These are phyloP conservation scores for Trichoderma harzianum DNA, from an alignment of 2,329 filamentous ascomycete species.

Conservation along the genomic window DNA sequence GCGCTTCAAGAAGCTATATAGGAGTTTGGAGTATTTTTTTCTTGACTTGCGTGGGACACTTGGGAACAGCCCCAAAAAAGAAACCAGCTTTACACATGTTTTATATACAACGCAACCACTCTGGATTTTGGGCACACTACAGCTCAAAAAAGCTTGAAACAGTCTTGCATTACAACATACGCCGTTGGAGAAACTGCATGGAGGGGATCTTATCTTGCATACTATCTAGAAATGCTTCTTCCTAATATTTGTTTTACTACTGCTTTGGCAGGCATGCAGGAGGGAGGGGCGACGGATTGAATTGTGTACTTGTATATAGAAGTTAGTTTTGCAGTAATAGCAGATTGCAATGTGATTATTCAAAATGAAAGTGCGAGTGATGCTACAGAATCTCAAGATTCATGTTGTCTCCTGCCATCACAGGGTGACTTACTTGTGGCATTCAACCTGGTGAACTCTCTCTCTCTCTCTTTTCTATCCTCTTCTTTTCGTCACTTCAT, in stretches of 20 bases:
- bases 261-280: slow-evolving; percentile 8
- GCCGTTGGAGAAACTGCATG: neutral
- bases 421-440: neutral
- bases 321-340: slow-evolving; percentile 3
- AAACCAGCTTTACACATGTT: neutral
- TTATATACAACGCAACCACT: neutral
- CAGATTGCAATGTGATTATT: neutral
- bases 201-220: neutral
- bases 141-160: neutral
- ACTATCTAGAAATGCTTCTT: slow-evolving; percentile 17
- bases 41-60: neutral
- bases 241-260: slow-evolving; percentile 29
- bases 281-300: slow-evolving; percentile 4
- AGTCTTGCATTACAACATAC: neutral
- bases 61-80: neutral
- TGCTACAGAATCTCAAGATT: neutral
- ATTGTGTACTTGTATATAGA: slow-evolving; percentile 16
- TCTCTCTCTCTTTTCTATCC: neutral
- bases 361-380: neutral
- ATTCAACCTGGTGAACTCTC: neutral
- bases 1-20: neutral
- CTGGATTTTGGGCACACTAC: neutral
- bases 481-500: neutral
- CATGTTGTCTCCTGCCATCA: neutral
- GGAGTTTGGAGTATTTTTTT: slow-evolving; percentile 4